Conservation (phyloP, 1,284 basidiomycete genomes). For the Fistulinella cinereoalba region DNA sequence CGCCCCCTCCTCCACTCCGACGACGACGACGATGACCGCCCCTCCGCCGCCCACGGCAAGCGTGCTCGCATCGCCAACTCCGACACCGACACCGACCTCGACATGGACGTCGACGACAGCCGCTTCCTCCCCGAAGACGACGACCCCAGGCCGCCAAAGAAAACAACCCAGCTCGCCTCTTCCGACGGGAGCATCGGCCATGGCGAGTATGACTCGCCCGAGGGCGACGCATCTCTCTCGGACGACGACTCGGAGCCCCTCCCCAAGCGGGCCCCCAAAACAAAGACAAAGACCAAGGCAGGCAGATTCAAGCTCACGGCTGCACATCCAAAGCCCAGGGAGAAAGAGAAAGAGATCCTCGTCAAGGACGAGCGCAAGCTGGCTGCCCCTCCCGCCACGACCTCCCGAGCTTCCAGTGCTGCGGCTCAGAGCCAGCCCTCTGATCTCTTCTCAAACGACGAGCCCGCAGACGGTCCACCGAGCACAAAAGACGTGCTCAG, state of each 20-base stretch:
- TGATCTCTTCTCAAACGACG: slow-evolving; percentile 31
- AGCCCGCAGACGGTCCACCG: slow-evolving; percentile 9
- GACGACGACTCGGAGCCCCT: too few relatives aligned
- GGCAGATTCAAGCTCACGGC: too few relatives aligned
- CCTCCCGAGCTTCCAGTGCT: slow-evolving; percentile 27
- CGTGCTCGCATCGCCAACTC: slow-evolving; percentile 28
- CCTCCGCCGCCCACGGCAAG: slow-evolving; percentile 15
- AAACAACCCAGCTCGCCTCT: slow-evolving; percentile 15
- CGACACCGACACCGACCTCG: slow-evolving; percentile 19
- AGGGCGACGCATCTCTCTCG: too few relatives aligned
- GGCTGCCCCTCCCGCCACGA: slow-evolving; percentile 5
- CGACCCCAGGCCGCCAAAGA: slow-evolving; percentile 13
- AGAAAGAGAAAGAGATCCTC: slow-evolving; percentile 29
- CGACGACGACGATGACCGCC: slow-evolving; percentile 16
- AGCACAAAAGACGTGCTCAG: slow-evolving; percentile 14
- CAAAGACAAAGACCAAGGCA: slow-evolving; percentile 32
- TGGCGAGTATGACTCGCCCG: slow-evolving; percentile 17
- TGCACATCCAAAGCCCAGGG: too few relatives aligned
- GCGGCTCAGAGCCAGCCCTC: slow-evolving; percentile 28
- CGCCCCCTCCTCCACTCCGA: slow-evolving; percentile 30
- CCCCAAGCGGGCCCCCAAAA: slow-evolving; percentile 29
- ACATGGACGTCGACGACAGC: slow-evolving; percentile 26
- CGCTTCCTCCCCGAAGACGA: slow-evolving; percentile 23
- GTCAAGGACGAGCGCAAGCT: slow-evolving; percentile 43
- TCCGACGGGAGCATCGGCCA: slow-evolving; percentile 31